A percentile compares a stretch with the other conserved stretches of the same genome.
Conservation (phyloP, 2,329 filamentous ascomycete genomes). For the Penicillium sp. region DNA sequence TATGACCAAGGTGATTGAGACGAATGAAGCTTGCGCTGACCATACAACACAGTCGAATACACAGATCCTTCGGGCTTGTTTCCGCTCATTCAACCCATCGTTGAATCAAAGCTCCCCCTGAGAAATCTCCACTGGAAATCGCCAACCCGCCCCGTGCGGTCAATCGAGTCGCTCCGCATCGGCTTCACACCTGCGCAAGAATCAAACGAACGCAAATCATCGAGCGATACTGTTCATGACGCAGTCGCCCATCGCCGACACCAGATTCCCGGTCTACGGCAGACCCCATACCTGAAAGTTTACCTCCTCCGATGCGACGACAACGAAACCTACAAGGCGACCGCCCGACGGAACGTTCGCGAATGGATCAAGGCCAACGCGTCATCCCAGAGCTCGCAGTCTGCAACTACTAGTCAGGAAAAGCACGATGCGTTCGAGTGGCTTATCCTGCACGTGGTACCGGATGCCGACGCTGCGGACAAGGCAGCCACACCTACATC, state of each 20-base stretch:
- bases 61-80: slow-evolving; percentile 87
- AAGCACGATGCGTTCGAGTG: slow-evolving; percentile 96
- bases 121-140: slow-evolving; percentile 96
- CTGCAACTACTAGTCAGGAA: slow-evolving; percentile 58
- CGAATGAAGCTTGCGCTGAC: slow-evolving; percentile 13
- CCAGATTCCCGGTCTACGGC: slow-evolving; percentile 86
- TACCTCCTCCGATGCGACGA: slow-evolving; percentile 88
- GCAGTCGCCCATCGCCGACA: slow-evolving; percentile 57
- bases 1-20: slow-evolving; percentile 28
- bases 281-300: slow-evolving; percentile 87
- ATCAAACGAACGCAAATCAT: slow-evolving; percentile 28
- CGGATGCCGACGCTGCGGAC: slow-evolving; percentile 62
- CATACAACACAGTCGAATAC: slow-evolving; percentile 66
- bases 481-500: slow-evolving; percentile 53
- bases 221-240: slow-evolving; percentile 31
- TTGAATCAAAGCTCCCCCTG: slow-evolving; percentile 71
- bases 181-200: slow-evolving; percentile 63
- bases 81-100: slow-evolving; percentile 65
- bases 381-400: slow-evolving; percentile 34
- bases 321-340: slow-evolving; percentile 81
- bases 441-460: slow-evolving; percentile 87
- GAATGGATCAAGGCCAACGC: slow-evolving; percentile 84
- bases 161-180: slow-evolving; percentile 85
- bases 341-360: slow-evolving; percentile 65
- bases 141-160: slow-evolving; percentile 77